These are phyloP conservation scores for Anethum foeniculum DNA, from an alignment of 140 eudicot species.

Conservation along the genomic window DNA sequence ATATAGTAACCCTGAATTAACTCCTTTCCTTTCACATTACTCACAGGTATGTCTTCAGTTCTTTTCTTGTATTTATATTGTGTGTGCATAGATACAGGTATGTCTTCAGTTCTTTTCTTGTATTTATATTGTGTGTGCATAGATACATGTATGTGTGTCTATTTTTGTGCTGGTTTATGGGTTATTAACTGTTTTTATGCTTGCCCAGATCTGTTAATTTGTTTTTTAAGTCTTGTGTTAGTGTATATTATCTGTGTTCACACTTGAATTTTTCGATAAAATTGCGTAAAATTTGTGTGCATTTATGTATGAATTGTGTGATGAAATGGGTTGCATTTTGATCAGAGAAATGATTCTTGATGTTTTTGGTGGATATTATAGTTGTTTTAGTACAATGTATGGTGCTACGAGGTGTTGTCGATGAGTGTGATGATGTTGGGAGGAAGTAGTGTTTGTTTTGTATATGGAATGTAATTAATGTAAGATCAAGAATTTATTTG, in stretches of 20 bases:
- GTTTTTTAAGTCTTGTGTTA: background rate
- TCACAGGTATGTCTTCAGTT: background rate
- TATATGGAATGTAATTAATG: background rate
- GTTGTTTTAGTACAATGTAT: conserved; percentile 2
- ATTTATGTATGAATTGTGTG: background rate
- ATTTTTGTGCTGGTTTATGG: background rate
- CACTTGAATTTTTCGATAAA: background rate
- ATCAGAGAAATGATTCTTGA: background rate
- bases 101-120: background rate
- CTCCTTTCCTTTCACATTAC: background rate
- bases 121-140: background rate
- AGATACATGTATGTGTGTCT: background rate
- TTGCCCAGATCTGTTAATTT: background rate
- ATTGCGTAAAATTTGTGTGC: background rate
- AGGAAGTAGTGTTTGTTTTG: background rate
- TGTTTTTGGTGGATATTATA: background rate
- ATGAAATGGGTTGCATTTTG: background rate
- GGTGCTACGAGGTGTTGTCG: background rate
- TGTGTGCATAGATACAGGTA: background rate
- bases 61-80: background rate
- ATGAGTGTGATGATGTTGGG: background rate
- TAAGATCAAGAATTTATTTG: background rate
- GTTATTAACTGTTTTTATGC: background rate
- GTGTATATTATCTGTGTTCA: background rate
- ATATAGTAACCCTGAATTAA: background rate